Evolutionary conservation across 1,139 yeast genomes (phyloP).

Genomic region (Diutina pseudorugosa): DNA sequence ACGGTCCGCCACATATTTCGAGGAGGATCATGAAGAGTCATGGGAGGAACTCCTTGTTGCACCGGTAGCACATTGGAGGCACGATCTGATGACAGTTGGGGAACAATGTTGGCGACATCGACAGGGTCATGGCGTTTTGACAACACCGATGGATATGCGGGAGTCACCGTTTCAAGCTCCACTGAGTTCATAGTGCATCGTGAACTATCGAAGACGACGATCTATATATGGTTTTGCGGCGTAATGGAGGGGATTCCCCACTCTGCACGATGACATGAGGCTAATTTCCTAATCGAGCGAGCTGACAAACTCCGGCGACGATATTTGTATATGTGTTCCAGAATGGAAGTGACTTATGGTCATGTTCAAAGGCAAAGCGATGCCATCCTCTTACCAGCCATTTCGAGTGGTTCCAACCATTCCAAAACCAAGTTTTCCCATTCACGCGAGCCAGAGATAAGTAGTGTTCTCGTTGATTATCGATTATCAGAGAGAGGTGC

Average conservation of each 20-base stretch:
- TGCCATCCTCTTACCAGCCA: too few species aligned
- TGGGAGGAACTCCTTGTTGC: not conserved
- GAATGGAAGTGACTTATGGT: too few species aligned
- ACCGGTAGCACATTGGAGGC: not conserved
- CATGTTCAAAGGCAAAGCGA: too few species aligned
- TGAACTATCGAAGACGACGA: not conserved
- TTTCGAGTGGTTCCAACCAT: too few species aligned
- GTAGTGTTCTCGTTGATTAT: too few species aligned
- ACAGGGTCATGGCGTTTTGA: not conserved
- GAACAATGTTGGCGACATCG: not conserved
- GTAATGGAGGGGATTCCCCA: not conserved
- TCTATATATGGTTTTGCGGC: not conserved
- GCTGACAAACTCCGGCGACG: too few species aligned
- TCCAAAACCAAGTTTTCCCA: too few species aligned
- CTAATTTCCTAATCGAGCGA: too few species aligned
- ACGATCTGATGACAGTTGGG: not conserved
- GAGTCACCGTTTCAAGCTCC: not conserved
- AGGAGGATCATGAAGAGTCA: conserved; percentile 19
- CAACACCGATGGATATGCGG: not conserved
- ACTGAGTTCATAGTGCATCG: not conserved
- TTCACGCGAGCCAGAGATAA: too few species aligned
- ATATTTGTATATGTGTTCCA: too few species aligned
- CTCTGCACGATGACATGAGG: not conserved
- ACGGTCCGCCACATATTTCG: conserved; percentile 29
- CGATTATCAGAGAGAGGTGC: too few species aligned